These are phyloP conservation scores for Hevea brasiliensis DNA, from an alignment of 345 rosid species.

Conservation along the genomic window DNA sequence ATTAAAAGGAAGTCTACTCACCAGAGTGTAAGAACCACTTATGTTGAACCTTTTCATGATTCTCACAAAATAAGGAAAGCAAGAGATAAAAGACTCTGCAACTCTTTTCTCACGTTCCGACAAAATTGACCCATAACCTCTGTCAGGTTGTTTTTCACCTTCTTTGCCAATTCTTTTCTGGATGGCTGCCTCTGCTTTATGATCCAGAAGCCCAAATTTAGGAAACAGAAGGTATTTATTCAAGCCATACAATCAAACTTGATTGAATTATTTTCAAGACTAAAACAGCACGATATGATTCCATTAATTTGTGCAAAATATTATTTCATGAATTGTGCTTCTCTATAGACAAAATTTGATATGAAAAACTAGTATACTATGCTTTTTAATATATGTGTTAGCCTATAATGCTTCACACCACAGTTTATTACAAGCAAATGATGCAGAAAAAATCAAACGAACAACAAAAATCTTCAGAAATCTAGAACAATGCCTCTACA, in stretches of 20 bases:
- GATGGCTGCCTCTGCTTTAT: constrained; percentile 28
- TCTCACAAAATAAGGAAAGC: constrained; percentile 59
- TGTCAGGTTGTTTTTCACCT: constrained; percentile 24
- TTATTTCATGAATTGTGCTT: neutral
- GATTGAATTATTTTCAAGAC: neutral
- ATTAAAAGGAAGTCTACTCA: constrained; percentile 24
- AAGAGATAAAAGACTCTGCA: constrained; percentile 51
- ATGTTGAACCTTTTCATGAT: constrained; percentile 62
- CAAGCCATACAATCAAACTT: neutral
- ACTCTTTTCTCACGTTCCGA: constrained; percentile 53
- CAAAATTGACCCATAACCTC: constrained; percentile 27
- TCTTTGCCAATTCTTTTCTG: constrained; percentile 21
- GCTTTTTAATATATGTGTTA: neutral
- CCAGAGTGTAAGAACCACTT: constrained; percentile 65
- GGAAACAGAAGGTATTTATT: constrained; percentile 4
- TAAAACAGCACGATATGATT: too few species aligned
- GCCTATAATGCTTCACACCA: neutral
- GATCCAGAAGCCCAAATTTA: constrained; percentile 13
- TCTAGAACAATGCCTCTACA: neutral
- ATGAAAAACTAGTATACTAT: neutral
- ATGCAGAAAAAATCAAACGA: neutral
- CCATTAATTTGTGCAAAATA: neutral
- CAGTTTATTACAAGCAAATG: neutral
- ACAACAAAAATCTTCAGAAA: neutral
- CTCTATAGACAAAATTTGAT: neutral